Conservation (phyloP, 1,284 basidiomycete genomes). For the Wallemia hederae region DNA sequence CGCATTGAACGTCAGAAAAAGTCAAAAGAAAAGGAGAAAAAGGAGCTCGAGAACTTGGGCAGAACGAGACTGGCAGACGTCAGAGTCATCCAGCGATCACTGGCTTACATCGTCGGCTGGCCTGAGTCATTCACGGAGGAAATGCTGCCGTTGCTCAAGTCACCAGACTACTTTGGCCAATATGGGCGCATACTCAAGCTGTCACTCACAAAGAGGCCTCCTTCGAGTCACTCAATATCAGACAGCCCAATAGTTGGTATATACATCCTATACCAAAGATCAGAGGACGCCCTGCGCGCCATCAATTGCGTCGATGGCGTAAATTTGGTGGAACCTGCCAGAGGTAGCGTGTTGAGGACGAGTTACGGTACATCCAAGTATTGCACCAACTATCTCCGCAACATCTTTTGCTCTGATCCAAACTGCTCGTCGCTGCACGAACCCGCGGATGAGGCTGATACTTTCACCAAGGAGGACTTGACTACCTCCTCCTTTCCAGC, state of each 20-base stretch:
- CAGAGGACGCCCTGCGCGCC: constrained; percentile 79
- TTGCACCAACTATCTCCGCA: constrained; percentile 81
- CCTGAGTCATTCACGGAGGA: constrained; percentile 78
- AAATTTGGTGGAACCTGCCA: constrained; percentile 43
- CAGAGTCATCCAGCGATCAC: constrained; percentile 82
- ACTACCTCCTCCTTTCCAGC: constrained; percentile 24
- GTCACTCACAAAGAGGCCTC: constrained; percentile 62
- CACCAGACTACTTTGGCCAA: constrained; percentile 91
- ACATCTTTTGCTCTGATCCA: constrained; percentile 54
- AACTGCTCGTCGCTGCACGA: constrained; percentile 87
- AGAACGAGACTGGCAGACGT: constrained; percentile 75
- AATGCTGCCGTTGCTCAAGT: constrained; percentile 70
- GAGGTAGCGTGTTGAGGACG: constrained; percentile 51
- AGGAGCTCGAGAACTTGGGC: constrained; percentile 67
- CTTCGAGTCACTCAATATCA: constrained; percentile 26
- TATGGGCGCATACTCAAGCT: constrained; percentile 97
- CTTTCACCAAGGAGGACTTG: constrained; percentile 73
- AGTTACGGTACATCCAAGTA: constrained; percentile 95
- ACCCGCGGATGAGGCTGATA: constrained; percentile 93
- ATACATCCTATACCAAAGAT: constrained; percentile 82
- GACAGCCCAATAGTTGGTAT: constrained; percentile 57
- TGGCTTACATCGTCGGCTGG: constrained; percentile 86
- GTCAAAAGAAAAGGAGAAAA: constrained; percentile 75
- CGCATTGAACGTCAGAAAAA: constrained; percentile 87
- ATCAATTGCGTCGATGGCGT: constrained; percentile 82